phyloP scores from a whole-genome alignment of 177 flowering plant genomes.

The Vitis hybrid region DNA sequence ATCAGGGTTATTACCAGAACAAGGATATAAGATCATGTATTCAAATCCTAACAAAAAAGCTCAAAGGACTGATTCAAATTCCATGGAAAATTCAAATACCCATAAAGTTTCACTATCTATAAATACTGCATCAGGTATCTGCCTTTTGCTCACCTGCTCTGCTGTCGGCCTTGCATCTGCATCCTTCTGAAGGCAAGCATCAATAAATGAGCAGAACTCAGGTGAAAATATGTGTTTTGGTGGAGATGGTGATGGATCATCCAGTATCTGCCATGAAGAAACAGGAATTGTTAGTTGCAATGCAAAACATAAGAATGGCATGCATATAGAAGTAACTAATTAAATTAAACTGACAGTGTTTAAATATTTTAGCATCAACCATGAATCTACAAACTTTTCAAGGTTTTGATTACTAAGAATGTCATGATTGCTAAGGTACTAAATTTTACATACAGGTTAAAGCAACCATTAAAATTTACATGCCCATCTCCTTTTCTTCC shows the following conservation, averaged over 20 bases:
- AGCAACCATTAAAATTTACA: neutral
- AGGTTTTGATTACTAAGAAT: neutral
- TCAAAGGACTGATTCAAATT: neutral
- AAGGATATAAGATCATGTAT: no score
- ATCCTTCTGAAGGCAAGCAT: constrained; percentile 88
- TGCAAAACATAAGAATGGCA: neutral
- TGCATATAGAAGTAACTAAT: neutral
- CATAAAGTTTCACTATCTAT: neutral
- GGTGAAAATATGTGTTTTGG: constrained; percentile 69
- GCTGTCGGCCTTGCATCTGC: constrained; percentile 94
- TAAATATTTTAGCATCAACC: neutral
- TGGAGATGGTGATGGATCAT: constrained; percentile 97
- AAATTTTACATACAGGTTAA: neutral
- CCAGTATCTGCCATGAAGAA: constrained; percentile 67
- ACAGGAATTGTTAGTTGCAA: constrained; percentile 1
- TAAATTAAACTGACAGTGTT: neutral
- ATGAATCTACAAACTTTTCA: neutral
- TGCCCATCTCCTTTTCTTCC: neutral
- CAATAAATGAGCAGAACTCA: constrained; percentile 89
- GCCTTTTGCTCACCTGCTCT: constrained; percentile 61
- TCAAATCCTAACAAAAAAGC: neutral
- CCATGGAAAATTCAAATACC: neutral
- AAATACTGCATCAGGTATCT: neutral
- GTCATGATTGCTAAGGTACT: neutral
- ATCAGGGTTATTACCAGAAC: neutral